Evolutionary conservation across 225 moss, liverwort and hornwort genomes (phyloP), one percentile per base, ranked within the genome.

Genomic region (Physcomitrium patens): DNA sequence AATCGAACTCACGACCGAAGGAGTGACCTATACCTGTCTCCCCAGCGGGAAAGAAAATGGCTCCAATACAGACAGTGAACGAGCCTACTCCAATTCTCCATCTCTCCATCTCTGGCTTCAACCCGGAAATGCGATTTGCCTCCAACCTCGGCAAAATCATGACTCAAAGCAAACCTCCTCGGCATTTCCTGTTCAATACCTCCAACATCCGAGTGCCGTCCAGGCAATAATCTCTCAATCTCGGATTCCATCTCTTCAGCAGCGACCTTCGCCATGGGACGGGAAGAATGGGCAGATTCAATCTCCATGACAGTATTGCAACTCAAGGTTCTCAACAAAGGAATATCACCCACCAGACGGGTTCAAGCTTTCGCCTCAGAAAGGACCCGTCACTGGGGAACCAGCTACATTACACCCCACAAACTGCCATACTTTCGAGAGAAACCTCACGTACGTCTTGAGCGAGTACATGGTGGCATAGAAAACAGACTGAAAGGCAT

Each of bases 21-120:
- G 17, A 12, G 12, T 41, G 43, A 8, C 7, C 16, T 67, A 14
- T 60, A 76, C 81, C 81, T 76, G 69, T 81, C 81, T 69, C 84
- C 87, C 87, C 87, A 87, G 13, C 87, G 84, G 20, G 87, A 84
- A 54, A 87, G 84, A 57, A 87, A 87, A 60, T 87, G 87, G 77
- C 87, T 87, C 70, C 87, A 68, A 44, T 81, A 87, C 46, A 87
- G 71, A 74, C 47, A 84, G 3, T 71, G 81, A 71, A 87, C 67
- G 12, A 87, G 71, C 46, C 44, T 69, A 4, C 51, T 42, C 42
- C 84, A 0, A 63, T 70, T 27, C 31, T 72, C 70, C 20, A 52
- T 28, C 11, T 57, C 79, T 20, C 48, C 71, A 22, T 43, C 43
- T 51, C 18, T 43, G 19, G n/a, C 59, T 51, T 57, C 66, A 43